phyloP scores from a whole-genome alignment of 129 eudicot species.

The Daucus carota region DH1_v3.0 NC_030383.2:50942501-50943000 shows the following conservation, averaged over 20 bases:
- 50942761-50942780: constrained; percentile 49
- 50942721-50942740: constrained; percentile 51
- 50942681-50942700: constrained; percentile 39
- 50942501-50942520: neutral
- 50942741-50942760: constrained; percentile 52
- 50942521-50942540: constrained; percentile 30
- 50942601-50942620: constrained; percentile 49
- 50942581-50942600: constrained; percentile 38
- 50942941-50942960: constrained; percentile 37
- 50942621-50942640: constrained; percentile 49
- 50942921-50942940: constrained; percentile 26
- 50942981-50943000: constrained; percentile 30
- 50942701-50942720: constrained; percentile 40
- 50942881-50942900: constrained; percentile 30
- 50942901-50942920: constrained; percentile 34
- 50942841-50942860: constrained; percentile 42
- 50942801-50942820: constrained; percentile 31
- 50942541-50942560: constrained; percentile 37
- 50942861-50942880: constrained; percentile 23
- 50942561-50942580: constrained; percentile 37
- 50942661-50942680: constrained; percentile 55
- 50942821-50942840: constrained; percentile 41
- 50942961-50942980: constrained; percentile 43
- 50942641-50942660: constrained; percentile 53
- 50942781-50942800: constrained; percentile 35